Conservation (phyloP, 2,329 filamentous ascomycete genomes). For the Sphaceloma murrayae region DNA sequence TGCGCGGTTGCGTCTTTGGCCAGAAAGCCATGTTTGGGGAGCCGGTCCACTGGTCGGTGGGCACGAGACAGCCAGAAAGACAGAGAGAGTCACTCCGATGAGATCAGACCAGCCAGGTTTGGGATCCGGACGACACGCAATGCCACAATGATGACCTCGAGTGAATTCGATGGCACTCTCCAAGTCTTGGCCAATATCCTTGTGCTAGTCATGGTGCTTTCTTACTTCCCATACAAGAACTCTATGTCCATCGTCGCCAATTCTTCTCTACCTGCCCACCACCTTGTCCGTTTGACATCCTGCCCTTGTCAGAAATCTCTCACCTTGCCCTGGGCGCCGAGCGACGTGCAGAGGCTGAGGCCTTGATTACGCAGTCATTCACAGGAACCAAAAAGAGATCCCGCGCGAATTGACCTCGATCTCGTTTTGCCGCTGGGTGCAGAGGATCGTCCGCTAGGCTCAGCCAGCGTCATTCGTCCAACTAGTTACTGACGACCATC, state of each 20-base stretch:
- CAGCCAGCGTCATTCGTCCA: no score
- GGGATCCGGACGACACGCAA: slow-evolving; percentile 2
- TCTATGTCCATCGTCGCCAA: slow-evolving; percentile 8
- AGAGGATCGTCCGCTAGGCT: no score
- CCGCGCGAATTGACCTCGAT: slow-evolving; percentile 2
- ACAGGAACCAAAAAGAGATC: no score
- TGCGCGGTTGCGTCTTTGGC: slow-evolving; percentile 12
- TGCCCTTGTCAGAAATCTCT: neutral
- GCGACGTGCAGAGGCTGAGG: slow-evolving; percentile 6
- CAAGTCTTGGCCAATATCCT: neutral
- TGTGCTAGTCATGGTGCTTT: slow-evolving; percentile 5
- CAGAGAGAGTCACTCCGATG: slow-evolving; percentile 7
- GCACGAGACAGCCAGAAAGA: no score
- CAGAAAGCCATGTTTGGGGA: slow-evolving; percentile 1
- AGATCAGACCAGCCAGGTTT: slow-evolving; percentile 13
- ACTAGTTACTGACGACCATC: neutral
- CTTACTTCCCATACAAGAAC: slow-evolving; percentile 8
- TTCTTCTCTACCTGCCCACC: neutral
- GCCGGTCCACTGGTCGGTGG: no score
- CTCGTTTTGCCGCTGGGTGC: neutral
- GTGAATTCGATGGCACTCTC: neutral
- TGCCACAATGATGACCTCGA: no score
- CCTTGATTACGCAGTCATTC: slow-evolving; percentile 13
- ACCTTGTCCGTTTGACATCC: neutral
- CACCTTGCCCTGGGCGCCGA: slow-evolving; percentile 9